Conservation (phyloP, 2,329 filamentous ascomycete species). For the Lachnellula arida region DNA sequence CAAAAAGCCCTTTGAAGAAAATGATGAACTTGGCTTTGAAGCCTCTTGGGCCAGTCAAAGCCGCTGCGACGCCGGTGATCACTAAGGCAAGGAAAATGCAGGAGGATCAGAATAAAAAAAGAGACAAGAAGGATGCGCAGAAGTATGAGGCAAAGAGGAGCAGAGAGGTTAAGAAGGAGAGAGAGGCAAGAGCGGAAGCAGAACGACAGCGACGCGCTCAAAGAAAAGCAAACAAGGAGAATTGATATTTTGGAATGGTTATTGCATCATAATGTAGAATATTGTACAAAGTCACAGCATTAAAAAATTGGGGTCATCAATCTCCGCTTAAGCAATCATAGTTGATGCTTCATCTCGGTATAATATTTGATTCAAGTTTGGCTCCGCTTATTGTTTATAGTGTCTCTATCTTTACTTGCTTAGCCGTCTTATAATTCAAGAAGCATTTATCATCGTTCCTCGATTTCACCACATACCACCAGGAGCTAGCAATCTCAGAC, state of each 20-base stretch:
- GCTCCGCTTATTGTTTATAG: not conserved
- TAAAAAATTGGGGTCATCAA: not conserved
- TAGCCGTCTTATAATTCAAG: not conserved
- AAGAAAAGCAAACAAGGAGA: not conserved
- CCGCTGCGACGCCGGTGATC: slow-evolving; percentile 30
- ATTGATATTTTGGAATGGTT: not conserved
- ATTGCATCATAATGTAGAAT: not conserved
- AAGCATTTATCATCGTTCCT: too few relatives aligned
- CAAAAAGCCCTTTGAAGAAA: slow-evolving; percentile 17
- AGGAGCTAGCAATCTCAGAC: not conserved
- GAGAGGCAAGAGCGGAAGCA: not conserved
- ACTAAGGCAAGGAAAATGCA: slow-evolving; percentile 13
- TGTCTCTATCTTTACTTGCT: not conserved
- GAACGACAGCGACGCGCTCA: not conserved
- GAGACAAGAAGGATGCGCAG: slow-evolving; percentile 9
- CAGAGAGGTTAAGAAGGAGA: slow-evolving; percentile 12
- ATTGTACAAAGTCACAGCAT: not conserved
- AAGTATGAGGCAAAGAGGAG: slow-evolving; percentile 21
- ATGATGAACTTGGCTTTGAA: too few relatives aligned
- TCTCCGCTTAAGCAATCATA: not conserved
- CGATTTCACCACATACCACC: too few relatives aligned
- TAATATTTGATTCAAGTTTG: not conserved
- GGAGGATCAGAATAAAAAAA: slow-evolving; percentile 32
- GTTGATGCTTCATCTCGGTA: not conserved
- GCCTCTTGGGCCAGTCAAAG: not conserved